phyloP scores from a whole-genome alignment of 768 basidiomycete species.

The Suillus tomentosus region DNA sequence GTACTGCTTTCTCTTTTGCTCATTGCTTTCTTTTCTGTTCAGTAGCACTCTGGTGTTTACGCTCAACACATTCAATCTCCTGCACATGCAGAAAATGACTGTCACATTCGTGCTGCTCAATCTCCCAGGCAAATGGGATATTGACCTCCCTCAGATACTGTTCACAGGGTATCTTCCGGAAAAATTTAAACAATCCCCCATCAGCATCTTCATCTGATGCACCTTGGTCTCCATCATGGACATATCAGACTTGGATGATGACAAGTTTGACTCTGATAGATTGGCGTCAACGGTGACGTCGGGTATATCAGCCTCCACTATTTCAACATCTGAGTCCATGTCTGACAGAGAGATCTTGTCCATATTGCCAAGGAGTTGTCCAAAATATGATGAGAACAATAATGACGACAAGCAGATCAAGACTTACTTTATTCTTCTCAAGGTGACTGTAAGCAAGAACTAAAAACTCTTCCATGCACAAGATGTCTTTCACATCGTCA shows the following conservation, averaged over 20 bases:
- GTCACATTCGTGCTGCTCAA: neutral
- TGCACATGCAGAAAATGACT: neutral
- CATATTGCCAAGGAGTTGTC: too few species aligned
- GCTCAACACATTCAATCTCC: neutral
- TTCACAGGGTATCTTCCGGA: neutral
- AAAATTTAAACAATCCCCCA: neutral
- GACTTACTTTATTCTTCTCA: neutral
- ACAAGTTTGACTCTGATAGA: neutral
- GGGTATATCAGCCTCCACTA: neutral
- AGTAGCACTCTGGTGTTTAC: neutral
- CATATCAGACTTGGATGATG: neutral
- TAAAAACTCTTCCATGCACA: slow-evolving; percentile 5
- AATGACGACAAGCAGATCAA: too few species aligned
- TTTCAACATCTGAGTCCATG: neutral
- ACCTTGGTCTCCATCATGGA: neutral
- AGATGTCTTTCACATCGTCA: neutral
- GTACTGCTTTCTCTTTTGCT: neutral
- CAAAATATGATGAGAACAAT: too few species aligned
- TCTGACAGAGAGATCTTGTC: too few species aligned
- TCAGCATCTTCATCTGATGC: neutral
- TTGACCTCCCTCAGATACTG: neutral
- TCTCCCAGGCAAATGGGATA: neutral
- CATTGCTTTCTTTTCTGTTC: neutral
- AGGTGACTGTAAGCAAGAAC: neutral
- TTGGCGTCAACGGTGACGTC: neutral